Evolutionary conservation across 768 basidiomycete genomes (phyloP), one percentile per base, ranked within the genome.

Genomic region (Boletus insuetus): DNA sequence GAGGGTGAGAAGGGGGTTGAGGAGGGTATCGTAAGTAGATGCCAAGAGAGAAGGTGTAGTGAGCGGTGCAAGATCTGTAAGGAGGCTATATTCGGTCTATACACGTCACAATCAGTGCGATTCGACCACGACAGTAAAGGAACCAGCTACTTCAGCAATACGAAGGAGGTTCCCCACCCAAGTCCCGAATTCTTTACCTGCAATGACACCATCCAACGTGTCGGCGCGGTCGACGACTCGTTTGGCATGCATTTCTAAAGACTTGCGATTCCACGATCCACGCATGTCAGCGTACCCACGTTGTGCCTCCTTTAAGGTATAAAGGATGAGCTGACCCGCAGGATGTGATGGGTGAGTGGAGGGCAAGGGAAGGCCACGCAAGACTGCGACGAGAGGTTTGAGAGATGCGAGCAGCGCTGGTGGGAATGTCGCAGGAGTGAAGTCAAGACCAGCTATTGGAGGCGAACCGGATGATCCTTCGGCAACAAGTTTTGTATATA

Each of bases 401-500:
- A 93, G 76, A 2, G 78, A 78, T 10, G 73, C 68, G 16, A 84
- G 75, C 10, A 87, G 68, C 6, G 76, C 73, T 0, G 79, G 71
- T 0, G 85, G 81, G 65, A 88, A 86, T 0, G 81, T 79, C 7
- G 75, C 70, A 40, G 78, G 75, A 24, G 77, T 71, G 46, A 82
- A 81, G 29, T 85, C 81, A 0, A 83, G 68, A 16, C 83, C 83
- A 14, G 85, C 80, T 38, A 78, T 75, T 0, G 83, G 84, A 6
- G 86, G 83, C n/a, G 79, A 76, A 29, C 89, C 89, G 4, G 89
- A 87, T 1, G 89, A 92, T 24, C 83, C 87, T 72, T 91, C 90
- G 3, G 91, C 91, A n/a, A 91, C 88, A 32, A 89, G 77, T 63
- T 89, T 91, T n/a, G 89, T 94, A 65, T 87, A 93, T 13, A 91